phyloP scores from a whole-genome alignment of 768 basidiomycete species.

The Xanthoconium stramineum region DNA sequence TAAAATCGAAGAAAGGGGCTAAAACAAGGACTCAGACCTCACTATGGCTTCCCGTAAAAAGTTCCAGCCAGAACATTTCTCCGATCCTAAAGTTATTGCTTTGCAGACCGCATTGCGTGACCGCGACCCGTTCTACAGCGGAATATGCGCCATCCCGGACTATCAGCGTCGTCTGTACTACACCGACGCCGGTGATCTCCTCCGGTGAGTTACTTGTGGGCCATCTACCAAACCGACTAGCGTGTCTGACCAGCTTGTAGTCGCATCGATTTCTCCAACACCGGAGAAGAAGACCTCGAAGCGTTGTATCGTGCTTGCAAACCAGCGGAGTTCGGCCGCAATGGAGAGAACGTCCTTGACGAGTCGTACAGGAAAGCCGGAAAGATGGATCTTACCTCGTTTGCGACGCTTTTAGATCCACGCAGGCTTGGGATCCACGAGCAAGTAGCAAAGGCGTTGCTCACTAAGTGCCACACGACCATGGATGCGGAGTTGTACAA shows the following conservation, averaged over 20 bases:
- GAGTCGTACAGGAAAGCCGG: slow-evolving; percentile 39
- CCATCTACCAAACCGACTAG: background rate
- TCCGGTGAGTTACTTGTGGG: background rate
- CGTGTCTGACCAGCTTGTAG: background rate
- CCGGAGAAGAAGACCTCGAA: background rate
- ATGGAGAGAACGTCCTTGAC: slow-evolving; percentile 1
- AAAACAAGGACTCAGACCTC: too few species aligned
- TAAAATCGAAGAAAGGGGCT: too few species aligned
- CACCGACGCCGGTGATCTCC: background rate
- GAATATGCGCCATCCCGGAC: background rate
- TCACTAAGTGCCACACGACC: background rate
- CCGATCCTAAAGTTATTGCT: background rate
- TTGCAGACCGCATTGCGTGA: background rate
- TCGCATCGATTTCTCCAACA: background rate
- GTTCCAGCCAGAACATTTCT: too few species aligned
- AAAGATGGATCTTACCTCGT: slow-evolving; percentile 39
- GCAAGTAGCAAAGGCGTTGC: background rate
- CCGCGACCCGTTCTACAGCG: background rate
- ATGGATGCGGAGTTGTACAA: slow-evolving; percentile 38
- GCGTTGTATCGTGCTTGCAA: slow-evolving; percentile 2
- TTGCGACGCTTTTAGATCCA: slow-evolving; percentile 21
- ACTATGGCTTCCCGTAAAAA: too few species aligned
- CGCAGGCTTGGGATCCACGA: slow-evolving; percentile 2
- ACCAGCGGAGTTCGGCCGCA: slow-evolving; percentile 5
- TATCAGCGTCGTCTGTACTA: slow-evolving; percentile 1